These are phyloP conservation scores for Ballota nigra DNA, from an alignment of 257 asterid species.

Conservation along the genomic window DNA sequence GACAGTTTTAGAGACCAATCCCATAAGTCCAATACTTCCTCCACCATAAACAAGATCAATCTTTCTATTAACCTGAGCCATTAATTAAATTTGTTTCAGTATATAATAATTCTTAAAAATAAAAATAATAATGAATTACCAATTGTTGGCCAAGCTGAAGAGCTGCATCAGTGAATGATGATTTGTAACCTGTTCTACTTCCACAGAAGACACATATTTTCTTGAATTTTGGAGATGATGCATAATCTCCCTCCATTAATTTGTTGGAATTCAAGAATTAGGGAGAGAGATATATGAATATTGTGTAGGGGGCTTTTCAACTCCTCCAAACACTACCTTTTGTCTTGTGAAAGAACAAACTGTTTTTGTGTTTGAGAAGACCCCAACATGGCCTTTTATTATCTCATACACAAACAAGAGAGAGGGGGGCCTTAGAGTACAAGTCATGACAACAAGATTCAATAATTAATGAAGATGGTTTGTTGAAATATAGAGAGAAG, in stretches of 20 bases:
- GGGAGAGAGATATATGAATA: constrained; percentile 16
- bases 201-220: constrained; percentile 72
- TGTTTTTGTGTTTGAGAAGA: constrained; percentile 41
- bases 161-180: constrained; percentile 62
- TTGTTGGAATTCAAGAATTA: neutral
- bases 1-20: constrained; percentile 54
- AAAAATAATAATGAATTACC: constrained; percentile 24
- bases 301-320: neutral
- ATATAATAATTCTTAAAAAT: neutral
- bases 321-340: constrained; percentile 38
- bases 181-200: constrained; percentile 46
- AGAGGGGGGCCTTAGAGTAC: neutral
- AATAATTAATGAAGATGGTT: constrained; percentile 17
- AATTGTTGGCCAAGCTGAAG: constrained; percentile 52
- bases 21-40: constrained; percentile 67
- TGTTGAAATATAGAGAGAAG: constrained; percentile 27
- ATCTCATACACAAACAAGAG: neutral
- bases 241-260: constrained; percentile 30
- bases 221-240: constrained; percentile 31
- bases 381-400: constrained; percentile 36
- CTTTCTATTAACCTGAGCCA: constrained; percentile 50
- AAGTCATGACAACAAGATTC: neutral
- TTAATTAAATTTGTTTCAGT: neutral
- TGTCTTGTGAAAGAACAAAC: constrained; percentile 29
- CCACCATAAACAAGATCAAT: constrained; percentile 74